Percentiles rank a stretch among this genome's conserved stretches.
Evolutionary conservation across 2,329 filamentous ascomycete genomes (phyloP).

Genomic region (Botrytis hyacinthi): DNA sequence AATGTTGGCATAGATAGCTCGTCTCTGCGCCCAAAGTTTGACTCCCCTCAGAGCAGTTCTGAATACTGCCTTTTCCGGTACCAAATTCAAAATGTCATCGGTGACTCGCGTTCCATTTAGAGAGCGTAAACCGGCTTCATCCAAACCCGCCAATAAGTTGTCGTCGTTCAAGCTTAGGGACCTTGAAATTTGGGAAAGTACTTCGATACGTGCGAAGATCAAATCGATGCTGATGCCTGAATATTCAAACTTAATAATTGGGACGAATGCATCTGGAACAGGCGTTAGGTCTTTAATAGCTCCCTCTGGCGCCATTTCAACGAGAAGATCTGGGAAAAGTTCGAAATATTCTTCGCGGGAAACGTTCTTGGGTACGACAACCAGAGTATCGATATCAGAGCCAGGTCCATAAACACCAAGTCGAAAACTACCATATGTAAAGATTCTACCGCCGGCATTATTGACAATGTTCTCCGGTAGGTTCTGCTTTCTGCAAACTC

Average conservation of each 20-base stretch:
- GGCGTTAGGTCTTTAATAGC: conserved; percentile 80
- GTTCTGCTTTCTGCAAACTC: conserved; percentile 57
- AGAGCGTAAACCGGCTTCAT: conserved; percentile 82
- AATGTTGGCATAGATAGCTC: conserved; percentile 93
- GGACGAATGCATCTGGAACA: conserved; percentile 88
- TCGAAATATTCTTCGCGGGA: conserved; percentile 88
- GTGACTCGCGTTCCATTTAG: conserved; percentile 94
- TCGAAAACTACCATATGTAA: conserved; percentile 93
- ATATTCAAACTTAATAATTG: conserved; percentile 96
- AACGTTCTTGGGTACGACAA: conserved; percentile 88
- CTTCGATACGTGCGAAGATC: conserved; percentile 76
- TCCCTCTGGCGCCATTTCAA: conserved; percentile 71
- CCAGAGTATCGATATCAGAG: conserved; percentile 95
- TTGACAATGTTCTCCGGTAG: conserved; percentile 76
- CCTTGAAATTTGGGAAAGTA: conserved; percentile 67
- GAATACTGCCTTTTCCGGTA: conserved; percentile 88
- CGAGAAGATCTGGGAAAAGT: conserved; percentile 76
- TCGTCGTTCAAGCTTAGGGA: conserved; percentile 79
- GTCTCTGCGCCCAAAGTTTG: conserved; percentile 92
- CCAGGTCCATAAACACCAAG: conserved; percentile 92
- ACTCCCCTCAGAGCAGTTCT: conserved; percentile 84
- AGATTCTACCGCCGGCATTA: conserved; percentile 85
- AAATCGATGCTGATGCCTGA: conserved; percentile 91
- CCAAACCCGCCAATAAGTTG: conserved; percentile 77
- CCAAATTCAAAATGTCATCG: conserved; percentile 83